Conservation (phyloP, 73 alveolate species). For the Paramecium caudatum region DNA sequence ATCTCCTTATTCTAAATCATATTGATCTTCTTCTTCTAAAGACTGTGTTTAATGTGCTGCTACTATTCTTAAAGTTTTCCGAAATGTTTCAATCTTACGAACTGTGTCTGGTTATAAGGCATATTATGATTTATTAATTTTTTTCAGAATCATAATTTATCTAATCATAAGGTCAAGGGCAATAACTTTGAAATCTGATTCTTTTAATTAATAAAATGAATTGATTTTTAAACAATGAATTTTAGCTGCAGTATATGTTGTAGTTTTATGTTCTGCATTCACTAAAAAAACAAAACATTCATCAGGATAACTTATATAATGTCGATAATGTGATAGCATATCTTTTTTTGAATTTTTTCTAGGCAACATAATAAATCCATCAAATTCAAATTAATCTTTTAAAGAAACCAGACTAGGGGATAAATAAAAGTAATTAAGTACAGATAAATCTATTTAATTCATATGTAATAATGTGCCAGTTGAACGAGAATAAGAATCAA, state of each 20-base stretch:
- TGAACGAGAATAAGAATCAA: neutral
- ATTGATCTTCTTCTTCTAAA: neutral
- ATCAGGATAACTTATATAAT: conserved; percentile 4
- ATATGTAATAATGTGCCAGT: neutral
- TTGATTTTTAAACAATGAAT: neutral
- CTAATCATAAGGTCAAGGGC: conserved; percentile 30
- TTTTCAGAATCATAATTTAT: neutral
- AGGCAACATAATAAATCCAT: conserved; percentile 13
- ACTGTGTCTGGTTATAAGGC: neutral
- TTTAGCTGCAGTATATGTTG: neutral
- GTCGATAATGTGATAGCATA: neutral
- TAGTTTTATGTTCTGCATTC: neutral
- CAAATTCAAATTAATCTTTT: neutral
- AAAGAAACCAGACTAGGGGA: neutral
- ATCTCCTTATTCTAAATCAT: neutral
- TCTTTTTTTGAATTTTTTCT: neutral
- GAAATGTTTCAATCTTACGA: neutral
- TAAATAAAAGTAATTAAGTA: neutral
- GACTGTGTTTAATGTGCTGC: neutral
- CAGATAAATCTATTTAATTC: neutral
- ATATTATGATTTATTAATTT: neutral
- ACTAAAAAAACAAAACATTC: conserved; percentile 5
- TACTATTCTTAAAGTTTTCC: neutral
- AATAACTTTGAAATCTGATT: neutral
- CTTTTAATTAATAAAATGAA: conserved; percentile 19